phyloP scores from a whole-genome alignment of 164 flowering plant genomes.

The Vitis labrusca region DNA sequence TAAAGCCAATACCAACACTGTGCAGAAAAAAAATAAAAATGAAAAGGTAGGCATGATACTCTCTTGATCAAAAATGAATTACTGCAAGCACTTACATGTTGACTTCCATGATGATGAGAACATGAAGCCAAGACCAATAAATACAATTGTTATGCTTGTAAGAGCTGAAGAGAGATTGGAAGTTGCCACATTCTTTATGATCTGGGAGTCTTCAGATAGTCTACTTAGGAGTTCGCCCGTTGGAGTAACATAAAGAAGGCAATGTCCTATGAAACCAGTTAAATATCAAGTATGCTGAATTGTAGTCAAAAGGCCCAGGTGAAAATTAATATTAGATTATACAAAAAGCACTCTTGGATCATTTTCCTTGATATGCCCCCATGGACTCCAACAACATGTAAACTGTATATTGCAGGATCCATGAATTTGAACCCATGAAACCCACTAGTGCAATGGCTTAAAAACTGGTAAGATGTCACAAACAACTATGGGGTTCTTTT shows the following conservation, averaged over 20 bases:
- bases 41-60: background rate
- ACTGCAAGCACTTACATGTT: conserved; percentile 56
- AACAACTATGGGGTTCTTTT: no score
- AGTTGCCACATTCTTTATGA: conserved; percentile 97
- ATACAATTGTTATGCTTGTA: conserved; percentile 69
- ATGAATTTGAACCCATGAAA: no score
- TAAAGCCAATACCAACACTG: conserved; percentile 84
- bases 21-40: conserved; percentile 1
- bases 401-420: no score
- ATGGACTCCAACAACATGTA: no score
- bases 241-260: conserved; percentile 88
- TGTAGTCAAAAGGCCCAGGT: background rate
- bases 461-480: no score
- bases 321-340: background rate
- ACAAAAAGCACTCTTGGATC: background rate
- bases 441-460: no score
- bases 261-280: conserved; percentile 52
- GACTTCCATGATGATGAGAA: conserved; percentile 92
- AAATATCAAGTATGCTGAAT: background rate
- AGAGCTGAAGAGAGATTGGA: conserved; percentile 94
- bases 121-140: conserved; percentile 92
- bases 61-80: background rate
- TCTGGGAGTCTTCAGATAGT: conserved; percentile 95
- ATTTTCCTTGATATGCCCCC: no score
- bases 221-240: conserved; percentile 97